Evolutionary conservation across 2,329 filamentous ascomycete genomes (phyloP).

Genomic region (Phialophora chinensis): DNA sequence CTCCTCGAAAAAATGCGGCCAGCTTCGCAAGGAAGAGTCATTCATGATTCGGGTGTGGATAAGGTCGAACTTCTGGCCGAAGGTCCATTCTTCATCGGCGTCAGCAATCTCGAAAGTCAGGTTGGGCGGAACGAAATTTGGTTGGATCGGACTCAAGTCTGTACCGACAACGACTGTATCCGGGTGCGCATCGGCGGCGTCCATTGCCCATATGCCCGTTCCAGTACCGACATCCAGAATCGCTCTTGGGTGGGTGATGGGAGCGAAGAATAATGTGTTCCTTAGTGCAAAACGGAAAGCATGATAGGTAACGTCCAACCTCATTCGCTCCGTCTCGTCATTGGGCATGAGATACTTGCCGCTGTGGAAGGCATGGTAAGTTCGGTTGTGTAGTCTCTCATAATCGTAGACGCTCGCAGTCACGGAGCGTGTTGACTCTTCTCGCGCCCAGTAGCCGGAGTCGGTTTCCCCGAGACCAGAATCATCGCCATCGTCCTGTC

Average conservation of each 20-base stretch:
- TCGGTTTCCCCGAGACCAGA: slow-evolving; percentile 9
- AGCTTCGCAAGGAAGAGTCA: slow-evolving; percentile 61
- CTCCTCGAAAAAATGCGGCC: slow-evolving; percentile 46
- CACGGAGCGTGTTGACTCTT: slow-evolving; percentile 40
- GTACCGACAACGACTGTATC: slow-evolving; percentile 31
- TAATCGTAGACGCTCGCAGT: slow-evolving; percentile 43
- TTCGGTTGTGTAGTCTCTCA: slow-evolving; percentile 43
- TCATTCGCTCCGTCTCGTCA: slow-evolving; percentile 42
- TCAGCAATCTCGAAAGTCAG: slow-evolving; percentile 64
- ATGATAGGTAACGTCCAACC: slow-evolving; percentile 22
- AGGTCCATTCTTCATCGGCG: slow-evolving; percentile 62
- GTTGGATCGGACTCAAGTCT: slow-evolving; percentile 41
- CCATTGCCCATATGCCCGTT: slow-evolving; percentile 27
- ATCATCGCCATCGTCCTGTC: slow-evolving; percentile 3
- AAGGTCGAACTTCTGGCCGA: slow-evolving; percentile 62
- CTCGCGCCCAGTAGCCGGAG: slow-evolving; percentile 26
- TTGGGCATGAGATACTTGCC: slow-evolving; percentile 51
- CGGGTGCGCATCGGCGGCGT: slow-evolving; percentile 44
- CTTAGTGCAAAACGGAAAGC: slow-evolving; percentile 18
- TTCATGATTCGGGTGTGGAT: slow-evolving; percentile 64
- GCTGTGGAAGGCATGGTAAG: slow-evolving; percentile 45
- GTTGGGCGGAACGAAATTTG: slow-evolving; percentile 58
- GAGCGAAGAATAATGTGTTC: slow-evolving; percentile 28
- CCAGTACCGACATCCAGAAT: slow-evolving; percentile 28
- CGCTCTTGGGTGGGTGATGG: slow-evolving; percentile 17